Percentiles rank a stretch among this genome's conserved stretches.
Conservation (phyloP, 495 filamentous ascomycete species). For the Penicillium lagena region DNA sequence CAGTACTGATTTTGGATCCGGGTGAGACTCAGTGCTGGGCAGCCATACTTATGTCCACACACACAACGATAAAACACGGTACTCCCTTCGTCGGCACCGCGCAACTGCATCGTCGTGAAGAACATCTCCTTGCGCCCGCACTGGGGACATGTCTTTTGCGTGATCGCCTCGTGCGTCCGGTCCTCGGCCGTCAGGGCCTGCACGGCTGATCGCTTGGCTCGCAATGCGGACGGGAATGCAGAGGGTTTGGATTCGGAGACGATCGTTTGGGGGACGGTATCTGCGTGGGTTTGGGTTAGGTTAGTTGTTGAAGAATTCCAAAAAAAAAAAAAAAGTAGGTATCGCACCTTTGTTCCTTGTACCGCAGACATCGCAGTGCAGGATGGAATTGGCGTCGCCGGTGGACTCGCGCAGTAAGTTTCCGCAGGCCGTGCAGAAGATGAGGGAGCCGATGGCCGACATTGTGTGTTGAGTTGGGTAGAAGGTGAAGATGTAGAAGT, state of each 20-base stretch:
- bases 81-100: slow-evolving; percentile 91
- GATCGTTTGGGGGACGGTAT: slow-evolving; percentile 71
- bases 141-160: slow-evolving; percentile 64
- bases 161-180: slow-evolving; percentile 67
- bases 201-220: slow-evolving; percentile 77
- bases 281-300: slow-evolving; percentile 28
- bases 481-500: too few species aligned
- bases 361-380: slow-evolving; percentile 82
- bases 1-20: not conserved
- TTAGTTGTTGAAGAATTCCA: too few species aligned
- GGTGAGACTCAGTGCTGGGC: not conserved
- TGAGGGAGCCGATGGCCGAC: slow-evolving; percentile 81
- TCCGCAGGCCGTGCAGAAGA: slow-evolving; percentile 93
- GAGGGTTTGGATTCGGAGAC: slow-evolving; percentile 79
- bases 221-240: slow-evolving; percentile 80
- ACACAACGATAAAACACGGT: slow-evolving; percentile 85
- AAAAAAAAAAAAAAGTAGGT: too few species aligned
- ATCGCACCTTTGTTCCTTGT: slow-evolving; percentile 68
- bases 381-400: slow-evolving; percentile 63
- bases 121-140: slow-evolving; percentile 80
- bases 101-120: slow-evolving; percentile 77
- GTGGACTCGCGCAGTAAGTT: slow-evolving; percentile 79
- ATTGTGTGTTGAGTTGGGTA: slow-evolving; percentile 32
- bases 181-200: slow-evolving; percentile 77
- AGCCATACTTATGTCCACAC: slow-evolving; percentile 73